Evolutionary conservation across 2,329 filamentous ascomycete species (phyloP), one percentile per base, ranked within the genome.

Genomic region (Exserohilum rostratum): DNA sequence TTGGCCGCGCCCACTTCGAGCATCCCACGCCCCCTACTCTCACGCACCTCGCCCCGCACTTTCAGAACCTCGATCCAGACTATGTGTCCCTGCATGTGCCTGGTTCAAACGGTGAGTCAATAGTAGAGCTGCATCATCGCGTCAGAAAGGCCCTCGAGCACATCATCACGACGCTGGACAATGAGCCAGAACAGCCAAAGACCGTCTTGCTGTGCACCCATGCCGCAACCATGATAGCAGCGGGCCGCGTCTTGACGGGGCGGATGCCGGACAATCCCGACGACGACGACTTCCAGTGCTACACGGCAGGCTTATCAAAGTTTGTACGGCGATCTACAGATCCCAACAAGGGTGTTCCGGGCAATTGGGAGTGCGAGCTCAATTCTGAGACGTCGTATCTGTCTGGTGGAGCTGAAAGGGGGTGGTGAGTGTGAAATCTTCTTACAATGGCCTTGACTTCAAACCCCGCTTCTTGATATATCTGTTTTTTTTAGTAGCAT

Each of bases 321-420:
- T 97, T 87, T 74, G 76, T 77, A 35, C 76, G 85, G 46, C 78
- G 78, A 54, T 68, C 39, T 35, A 79, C 45, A 18, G 65, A 69
- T 30, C 82, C 77, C 61, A 84, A 83, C 0, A 80, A 77, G 18
- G 89, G 88, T 17, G 83, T 93, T 34, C 80, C 82, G 22, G 91
- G 91, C 33, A 89, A 88, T 25, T 99, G 93, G 93, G 82, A 85
- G 35, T 93, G 91, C 70, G 83, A 86, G 55, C 72, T 85, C 48
- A 93, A 96, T 77, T 91, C 91, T 13, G 91, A 96, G 73, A 96
- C 92, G 69, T 87, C 84, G 55, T 96, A 93, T 76, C 79, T 98
- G 62, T 85, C 82, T 49, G 83, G 84, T 50, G 93, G 93, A 6
- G 88, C 90, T 66, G 93, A 98, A 76, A 83, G 93, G 78, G 92